These are phyloP conservation scores for Aureobasidium lini DNA, from an alignment of 2,329 filamentous ascomycete genomes.

Conservation along the genomic window DNA sequence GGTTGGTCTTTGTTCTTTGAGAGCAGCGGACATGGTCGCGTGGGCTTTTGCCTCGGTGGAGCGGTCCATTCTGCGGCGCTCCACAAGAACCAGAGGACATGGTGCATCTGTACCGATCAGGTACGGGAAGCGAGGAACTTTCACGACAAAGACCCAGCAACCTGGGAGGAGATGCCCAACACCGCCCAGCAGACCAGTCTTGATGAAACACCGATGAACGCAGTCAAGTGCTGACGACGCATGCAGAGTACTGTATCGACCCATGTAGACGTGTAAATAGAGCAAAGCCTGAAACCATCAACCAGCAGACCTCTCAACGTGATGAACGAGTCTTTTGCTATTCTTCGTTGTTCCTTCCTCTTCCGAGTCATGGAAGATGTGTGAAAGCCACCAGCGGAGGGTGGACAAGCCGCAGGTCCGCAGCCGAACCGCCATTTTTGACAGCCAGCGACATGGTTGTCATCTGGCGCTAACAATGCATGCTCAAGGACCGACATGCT, in stretches of 20 bases:
- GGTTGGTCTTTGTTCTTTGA: not conserved
- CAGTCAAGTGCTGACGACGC: constrained; percentile 3
- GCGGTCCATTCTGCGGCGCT: not conserved
- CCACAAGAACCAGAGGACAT: not conserved
- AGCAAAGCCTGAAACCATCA: not conserved
- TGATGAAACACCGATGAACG: constrained; percentile 3
- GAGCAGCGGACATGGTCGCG: not conserved
- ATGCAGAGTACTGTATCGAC: not conserved
- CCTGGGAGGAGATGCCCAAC: constrained; percentile 6
- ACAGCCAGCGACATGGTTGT: constrained; percentile 1
- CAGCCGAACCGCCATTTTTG: constrained; percentile 5
- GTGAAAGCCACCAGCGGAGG: not conserved
- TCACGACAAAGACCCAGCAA: constrained; percentile 6
- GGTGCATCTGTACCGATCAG: not conserved
- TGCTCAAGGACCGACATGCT: not conserved
- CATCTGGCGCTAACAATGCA: constrained; percentile 2
- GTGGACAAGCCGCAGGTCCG: not conserved
- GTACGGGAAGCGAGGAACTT: constrained; percentile 6
- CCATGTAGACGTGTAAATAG: not conserved
- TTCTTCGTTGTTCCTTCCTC: not conserved
- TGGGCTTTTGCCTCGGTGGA: not conserved
- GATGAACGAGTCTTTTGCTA: not conserved
- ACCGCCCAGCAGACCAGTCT: constrained; percentile 2
- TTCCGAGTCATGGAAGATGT: not conserved
- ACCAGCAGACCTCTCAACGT: not conserved